Percentiles rank a stretch among this genome's conserved stretches.
Evolutionary conservation across 164 flowering plant species (phyloP).

Genomic region (Chloranthus sessilifolius): DNA sequence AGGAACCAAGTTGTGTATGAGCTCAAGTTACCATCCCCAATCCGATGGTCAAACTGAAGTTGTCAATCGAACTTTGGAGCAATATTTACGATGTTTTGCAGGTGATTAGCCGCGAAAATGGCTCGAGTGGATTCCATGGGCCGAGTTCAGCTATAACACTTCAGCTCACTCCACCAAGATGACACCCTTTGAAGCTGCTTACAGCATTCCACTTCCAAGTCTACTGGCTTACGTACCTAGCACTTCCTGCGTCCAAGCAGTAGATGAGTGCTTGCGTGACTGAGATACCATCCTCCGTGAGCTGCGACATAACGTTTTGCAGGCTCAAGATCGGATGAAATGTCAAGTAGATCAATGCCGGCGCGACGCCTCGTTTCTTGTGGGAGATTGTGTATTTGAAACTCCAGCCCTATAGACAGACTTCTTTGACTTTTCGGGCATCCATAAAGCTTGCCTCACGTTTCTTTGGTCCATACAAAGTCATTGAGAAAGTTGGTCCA

Average conservation of each 20-base stretch:
- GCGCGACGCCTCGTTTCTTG: no score
- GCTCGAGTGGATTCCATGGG: conserved; percentile 2
- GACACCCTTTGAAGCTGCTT: conserved; percentile 3
- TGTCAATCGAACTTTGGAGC: no score
- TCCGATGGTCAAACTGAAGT: no score
- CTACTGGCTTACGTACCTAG: neutral
- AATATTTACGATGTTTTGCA: neutral
- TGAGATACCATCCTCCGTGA: neutral
- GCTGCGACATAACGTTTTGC: neutral
- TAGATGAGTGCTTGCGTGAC: no score
- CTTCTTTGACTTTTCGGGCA: no score
- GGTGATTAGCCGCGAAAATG: neutral
- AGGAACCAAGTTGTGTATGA: no score
- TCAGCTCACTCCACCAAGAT: neutral
- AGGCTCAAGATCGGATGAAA: neutral
- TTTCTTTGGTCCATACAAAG: no score
- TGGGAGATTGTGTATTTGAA: no score
- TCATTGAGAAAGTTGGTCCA: no score
- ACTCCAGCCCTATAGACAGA: no score
- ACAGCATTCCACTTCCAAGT: neutral
- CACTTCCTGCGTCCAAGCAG: neutral
- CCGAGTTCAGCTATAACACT: neutral
- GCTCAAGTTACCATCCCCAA: no score
- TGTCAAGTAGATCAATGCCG: neutral
- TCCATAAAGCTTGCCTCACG: no score